These are phyloP conservation scores for Rhinocladiella similis DNA, from an alignment of 2,329 filamentous ascomycete genomes.

Conservation along the genomic window DNA sequence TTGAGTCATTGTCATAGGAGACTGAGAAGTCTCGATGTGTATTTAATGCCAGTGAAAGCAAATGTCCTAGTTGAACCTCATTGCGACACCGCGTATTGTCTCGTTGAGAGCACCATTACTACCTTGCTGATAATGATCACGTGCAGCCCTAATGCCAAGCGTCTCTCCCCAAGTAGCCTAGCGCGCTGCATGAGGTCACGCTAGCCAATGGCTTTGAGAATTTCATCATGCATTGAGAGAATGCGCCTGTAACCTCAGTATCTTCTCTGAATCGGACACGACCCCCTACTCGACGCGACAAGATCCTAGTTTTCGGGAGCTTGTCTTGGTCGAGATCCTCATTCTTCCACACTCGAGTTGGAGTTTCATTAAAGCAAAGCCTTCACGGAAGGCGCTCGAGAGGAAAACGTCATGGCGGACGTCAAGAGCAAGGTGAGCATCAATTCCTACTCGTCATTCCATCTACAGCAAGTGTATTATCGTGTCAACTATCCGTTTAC, in stretches of 20 bases:
- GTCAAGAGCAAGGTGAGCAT: conserved; percentile 53
- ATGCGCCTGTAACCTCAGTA: conserved; percentile 6
- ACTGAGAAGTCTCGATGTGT: too few relatives aligned
- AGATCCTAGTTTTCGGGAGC: conserved; percentile 25
- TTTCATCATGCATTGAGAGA: conserved; percentile 3
- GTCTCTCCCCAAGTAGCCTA: not conserved
- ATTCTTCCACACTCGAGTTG: conserved; percentile 37
- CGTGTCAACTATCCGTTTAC: conserved; percentile 8
- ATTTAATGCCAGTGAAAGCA: too few relatives aligned
- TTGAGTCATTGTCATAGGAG: not conserved
- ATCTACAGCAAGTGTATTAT: not conserved
- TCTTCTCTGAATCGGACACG: conserved; percentile 18
- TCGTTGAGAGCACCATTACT: too few relatives aligned
- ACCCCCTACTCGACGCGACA: conserved; percentile 26
- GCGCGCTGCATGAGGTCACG: not conserved
- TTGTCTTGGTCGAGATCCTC: conserved; percentile 29
- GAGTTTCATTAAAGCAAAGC: conserved; percentile 47
- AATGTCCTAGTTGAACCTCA: too few relatives aligned
- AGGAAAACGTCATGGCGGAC: conserved; percentile 53
- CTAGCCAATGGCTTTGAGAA: not conserved
- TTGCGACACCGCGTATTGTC: too few relatives aligned
- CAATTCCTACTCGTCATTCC: not conserved
- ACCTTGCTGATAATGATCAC: not conserved
- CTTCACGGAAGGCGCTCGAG: conserved; percentile 52
- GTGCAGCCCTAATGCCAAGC: conserved; percentile 10